Evolutionary conservation across 2,329 filamentous ascomycete genomes (phyloP), one percentile per base, ranked within the genome.

Genomic region (Cercospora janseana): DNA sequence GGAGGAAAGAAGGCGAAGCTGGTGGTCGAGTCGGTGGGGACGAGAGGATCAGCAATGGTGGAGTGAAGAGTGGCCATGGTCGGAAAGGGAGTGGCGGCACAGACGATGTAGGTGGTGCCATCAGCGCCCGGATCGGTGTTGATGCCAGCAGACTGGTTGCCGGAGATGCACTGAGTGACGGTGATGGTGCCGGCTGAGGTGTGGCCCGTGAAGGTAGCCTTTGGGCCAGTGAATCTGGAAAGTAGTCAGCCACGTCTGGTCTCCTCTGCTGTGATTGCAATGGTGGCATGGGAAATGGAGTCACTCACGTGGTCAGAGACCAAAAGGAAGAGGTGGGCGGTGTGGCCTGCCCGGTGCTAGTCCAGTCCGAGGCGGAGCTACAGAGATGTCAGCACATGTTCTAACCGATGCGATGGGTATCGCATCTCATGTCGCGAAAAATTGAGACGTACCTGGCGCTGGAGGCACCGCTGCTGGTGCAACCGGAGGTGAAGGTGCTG

Each of bases 31-130:
- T 13, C 16, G 8, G 31, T 16, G 28, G 40, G 24, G 15, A 38
- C 40, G 28, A 46, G 24, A 15, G 51, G 26, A 15, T 49, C 35
- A 40, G 41, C 45, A n/a, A 46, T 49, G 45, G 32, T 45, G 43
- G 35, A 28, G 26, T 37, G 27, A 37, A 42, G 31, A 26, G 50
- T 49, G 40, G 45, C 35, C 23, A 53, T 27, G 16, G 46, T 47
- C 34, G 51, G 51, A 34, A 40, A 45, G 15, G 51, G 45, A 15
- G 51, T 24, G 15, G 32, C 38, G 20, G 45, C 45, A 28, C 51
- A 53, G 34, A 42, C 46, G 20, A 46, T 21, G 34, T 47, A 49
- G 40, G 34, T 20, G 20, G 42, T 46, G 27, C 51, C 51, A 24
- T 49, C 24, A 16, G 40, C 13, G 15, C 45, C 45, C 1, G 31